phyloP scores from a whole-genome alignment of 2,329 filamentous ascomycete genomes.

The Colletotrichum eremochloae region DNA sequence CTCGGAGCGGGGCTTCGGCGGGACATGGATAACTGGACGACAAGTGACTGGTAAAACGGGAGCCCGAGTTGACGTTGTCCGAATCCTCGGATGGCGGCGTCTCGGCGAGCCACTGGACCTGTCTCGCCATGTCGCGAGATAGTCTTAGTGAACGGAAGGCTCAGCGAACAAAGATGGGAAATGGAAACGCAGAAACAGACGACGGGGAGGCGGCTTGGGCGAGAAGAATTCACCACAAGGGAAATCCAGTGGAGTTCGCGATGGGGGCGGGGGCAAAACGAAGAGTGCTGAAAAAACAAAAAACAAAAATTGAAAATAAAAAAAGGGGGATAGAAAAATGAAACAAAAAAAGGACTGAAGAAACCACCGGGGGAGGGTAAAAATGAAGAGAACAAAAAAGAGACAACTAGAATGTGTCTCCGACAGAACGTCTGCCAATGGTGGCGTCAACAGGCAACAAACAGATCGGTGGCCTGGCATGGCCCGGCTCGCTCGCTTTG shows the following conservation, averaged over 20 bases:
- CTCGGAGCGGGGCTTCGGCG: constrained; percentile 46
- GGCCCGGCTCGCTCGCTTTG: neutral
- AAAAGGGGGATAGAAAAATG: neutral
- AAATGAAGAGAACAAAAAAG: neutral
- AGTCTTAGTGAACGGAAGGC: neutral
- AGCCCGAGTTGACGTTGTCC: constrained; percentile 34
- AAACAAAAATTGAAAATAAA: neutral
- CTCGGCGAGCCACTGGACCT: constrained; percentile 34
- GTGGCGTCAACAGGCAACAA: neutral
- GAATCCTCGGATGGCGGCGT: constrained; percentile 40
- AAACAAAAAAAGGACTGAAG: neutral
- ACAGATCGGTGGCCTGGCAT: neutral
- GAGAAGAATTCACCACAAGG: neutral
- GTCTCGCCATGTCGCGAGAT: constrained; percentile 31
- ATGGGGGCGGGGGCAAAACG: neutral
- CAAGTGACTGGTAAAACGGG: constrained; percentile 29
- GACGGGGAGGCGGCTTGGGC: neutral
- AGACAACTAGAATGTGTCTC: neutral
- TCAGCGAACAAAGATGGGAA: neutral
- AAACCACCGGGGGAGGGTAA: neutral
- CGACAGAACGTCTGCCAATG: neutral
- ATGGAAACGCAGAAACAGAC: neutral
- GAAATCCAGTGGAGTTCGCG: neutral
- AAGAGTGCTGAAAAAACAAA: neutral
- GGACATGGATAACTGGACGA: constrained; percentile 30